These are phyloP conservation scores for Magnusiomyces fungicola DNA, from an alignment of 1,139 yeast genomes.

Conservation along the genomic window DNA sequence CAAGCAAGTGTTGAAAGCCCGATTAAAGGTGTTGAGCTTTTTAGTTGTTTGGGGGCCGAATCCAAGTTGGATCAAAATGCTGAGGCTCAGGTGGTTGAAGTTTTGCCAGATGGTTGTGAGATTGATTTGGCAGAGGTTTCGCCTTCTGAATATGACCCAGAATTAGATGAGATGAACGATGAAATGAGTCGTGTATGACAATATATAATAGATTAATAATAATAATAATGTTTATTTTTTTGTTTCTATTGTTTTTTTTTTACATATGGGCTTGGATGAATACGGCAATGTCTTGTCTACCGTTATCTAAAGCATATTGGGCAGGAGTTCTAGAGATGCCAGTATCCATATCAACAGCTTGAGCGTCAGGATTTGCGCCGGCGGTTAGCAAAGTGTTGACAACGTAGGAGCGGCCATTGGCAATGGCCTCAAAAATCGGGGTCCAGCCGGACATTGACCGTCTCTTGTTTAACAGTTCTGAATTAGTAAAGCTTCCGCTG, in stretches of 20 bases:
- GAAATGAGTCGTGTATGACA: too few relatives aligned
- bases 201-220: too few relatives aligned
- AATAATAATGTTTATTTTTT: too few relatives aligned
- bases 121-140: too few relatives aligned
- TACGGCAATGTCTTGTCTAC: not conserved
- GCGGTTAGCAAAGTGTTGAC: conserved; percentile 16
- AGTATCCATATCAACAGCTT: conserved; percentile 10
- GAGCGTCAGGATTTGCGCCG: conserved; percentile 15
- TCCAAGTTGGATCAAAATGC: too few relatives aligned
- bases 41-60: too few relatives aligned
- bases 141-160: too few relatives aligned
- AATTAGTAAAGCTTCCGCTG: conserved; percentile 3
- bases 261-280: not conserved
- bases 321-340: not conserved
- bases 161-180: too few relatives aligned
- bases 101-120: too few relatives aligned
- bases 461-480: conserved; percentile 8
- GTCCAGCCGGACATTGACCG: conserved; percentile 18
- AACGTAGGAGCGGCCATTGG: conserved; percentile 17
- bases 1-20: too few relatives aligned
- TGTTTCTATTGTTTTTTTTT: not conserved
- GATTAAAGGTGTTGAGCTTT: too few relatives aligned
- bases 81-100: too few relatives aligned
- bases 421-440: conserved; percentile 19
- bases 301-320: not conserved